Evolutionary conservation across 1,284 basidiomycete species (phyloP).

Genomic region (Malassezia restricta): DNA sequence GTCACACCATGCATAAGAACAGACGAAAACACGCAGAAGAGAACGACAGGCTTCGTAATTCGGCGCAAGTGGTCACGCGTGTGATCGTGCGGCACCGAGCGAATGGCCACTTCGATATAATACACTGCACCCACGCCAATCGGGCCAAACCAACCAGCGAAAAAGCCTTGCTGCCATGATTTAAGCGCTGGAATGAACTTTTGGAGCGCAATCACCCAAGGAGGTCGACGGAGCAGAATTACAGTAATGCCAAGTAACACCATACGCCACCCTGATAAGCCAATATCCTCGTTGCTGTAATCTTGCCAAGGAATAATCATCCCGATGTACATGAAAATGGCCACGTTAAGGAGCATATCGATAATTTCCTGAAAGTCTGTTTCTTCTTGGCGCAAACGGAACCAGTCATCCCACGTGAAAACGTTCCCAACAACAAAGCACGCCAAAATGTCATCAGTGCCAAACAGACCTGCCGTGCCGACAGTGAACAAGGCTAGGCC

Average conservation of each 20-base stretch:
- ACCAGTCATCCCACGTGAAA: conserved; percentile 48
- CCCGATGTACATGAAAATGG: conserved; percentile 48
- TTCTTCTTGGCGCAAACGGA: conserved; percentile 50
- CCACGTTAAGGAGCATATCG: conserved; percentile 51
- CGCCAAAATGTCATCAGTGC: conserved; percentile 48
- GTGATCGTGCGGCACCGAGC: conserved; percentile 48
- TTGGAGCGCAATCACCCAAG: conserved; percentile 32
- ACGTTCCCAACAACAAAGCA: conserved; percentile 48
- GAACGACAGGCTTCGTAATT: conserved; percentile 50
- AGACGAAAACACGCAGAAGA: conserved; percentile 51
- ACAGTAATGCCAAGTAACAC: conserved; percentile 35
- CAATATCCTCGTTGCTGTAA: conserved; percentile 20
- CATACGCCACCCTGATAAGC: conserved; percentile 35
- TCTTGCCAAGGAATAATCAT: conserved; percentile 45
- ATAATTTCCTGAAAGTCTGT: conserved; percentile 53
- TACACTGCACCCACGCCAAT: conserved; percentile 48
- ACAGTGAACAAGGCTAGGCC: conserved; percentile 47
- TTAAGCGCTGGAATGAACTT: conserved; percentile 35
- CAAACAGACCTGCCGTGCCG: conserved; percentile 47
- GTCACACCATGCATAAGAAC: conserved; percentile 49
- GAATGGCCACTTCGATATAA: conserved; percentile 50
- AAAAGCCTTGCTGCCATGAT: conserved; percentile 30
- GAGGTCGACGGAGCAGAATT: conserved; percentile 34
- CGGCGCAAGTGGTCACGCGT: conserved; percentile 45
- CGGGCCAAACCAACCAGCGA: conserved; percentile 44